Base-by-base conservation (phyloP, 1,284 basidiomycete species). In the Rhodofomes roseus region DNA sequence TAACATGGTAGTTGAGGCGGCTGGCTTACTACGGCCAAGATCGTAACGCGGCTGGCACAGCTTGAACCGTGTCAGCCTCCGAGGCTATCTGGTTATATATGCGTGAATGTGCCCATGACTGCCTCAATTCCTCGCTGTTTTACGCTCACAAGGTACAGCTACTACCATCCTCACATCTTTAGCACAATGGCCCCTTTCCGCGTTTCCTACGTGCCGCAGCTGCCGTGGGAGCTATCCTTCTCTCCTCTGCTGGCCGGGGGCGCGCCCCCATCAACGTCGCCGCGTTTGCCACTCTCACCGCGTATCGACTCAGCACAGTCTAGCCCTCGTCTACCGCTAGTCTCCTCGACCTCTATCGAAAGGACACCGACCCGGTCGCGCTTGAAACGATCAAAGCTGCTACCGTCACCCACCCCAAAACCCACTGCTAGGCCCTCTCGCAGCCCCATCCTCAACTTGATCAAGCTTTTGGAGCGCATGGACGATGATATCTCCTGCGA, bases 401-500 rank as follows among this genome's bases (percentile, higher is more conserved):
- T 63, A 55, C 64, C n/a, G n/a, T n/a, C 56, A 41, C 31, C 58
- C 7, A 40, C 62, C 25, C 62, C 44, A 11, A 34, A 16, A 5
- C 68, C 37, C 55, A 65, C 31, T 59, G 44, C 58, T 50, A 62
- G 72, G 16, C 63, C 74, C 2, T 48, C 46, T 27, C 46, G 29
- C 9, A 68, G 67, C 34, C 66, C 70, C 31, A 68, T 76, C 53
- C 68, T 75, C 55, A 60, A 70, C 34, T 65, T 77, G 51, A 68
- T 77, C 46, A 67, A 74, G 57, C 67, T 77, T 20, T 70, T 79
- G 36, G 76, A 78, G 48, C 60, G 60, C 39, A 70, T 75, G 65
- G 74, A 80, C 58, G 65, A 68, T 44, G 77, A 80, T 54, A 68
- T 79, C 53, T 63, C 68, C 14, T 61, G 62, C 56, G 76, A 80